Conservation (phyloP, 768 basidiomycete genomes). For the Phylloporus sp. region DNA sequence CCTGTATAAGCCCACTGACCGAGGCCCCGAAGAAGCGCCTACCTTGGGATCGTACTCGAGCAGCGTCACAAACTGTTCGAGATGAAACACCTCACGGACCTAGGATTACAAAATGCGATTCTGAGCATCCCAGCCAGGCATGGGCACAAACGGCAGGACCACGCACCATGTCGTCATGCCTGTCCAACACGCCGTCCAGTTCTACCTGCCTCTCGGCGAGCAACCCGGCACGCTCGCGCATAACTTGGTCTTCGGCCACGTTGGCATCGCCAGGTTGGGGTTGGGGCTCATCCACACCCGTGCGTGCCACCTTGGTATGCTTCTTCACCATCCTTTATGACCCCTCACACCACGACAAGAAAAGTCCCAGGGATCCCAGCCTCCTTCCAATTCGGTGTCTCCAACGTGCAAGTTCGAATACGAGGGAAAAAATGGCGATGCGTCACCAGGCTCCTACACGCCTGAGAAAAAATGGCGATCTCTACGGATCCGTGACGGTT, state of each 20-base stretch:
- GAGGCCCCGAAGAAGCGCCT: conserved; percentile 12
- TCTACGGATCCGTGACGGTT: conserved; percentile 63
- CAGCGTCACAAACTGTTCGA: conserved; percentile 75
- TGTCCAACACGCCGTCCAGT: conserved; percentile 53
- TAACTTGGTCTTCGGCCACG: conserved; percentile 23
- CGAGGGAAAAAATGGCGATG: conserved; percentile 1
- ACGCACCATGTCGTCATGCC: conserved; percentile 73
- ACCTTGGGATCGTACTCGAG: conserved; percentile 74
- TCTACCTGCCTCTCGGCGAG: conserved; percentile 56
- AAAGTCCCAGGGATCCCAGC: background rate
- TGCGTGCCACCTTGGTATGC: conserved; percentile 7
- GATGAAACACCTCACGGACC: conserved; percentile 86
- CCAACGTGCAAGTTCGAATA: background rate
- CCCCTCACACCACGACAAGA: conserved; percentile 4
- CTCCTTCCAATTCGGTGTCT: background rate
- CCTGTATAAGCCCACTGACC: conserved; percentile 2
- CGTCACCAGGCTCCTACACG: background rate
- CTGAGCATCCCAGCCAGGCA: background rate
- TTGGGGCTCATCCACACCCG: background rate
- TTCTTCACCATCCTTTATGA: conserved; percentile 21
- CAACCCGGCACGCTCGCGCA: conserved; percentile 39
- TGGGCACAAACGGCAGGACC: background rate
- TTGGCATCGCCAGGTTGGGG: background rate
- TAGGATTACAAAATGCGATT: conserved; percentile 24
- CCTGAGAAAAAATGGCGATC: conserved; percentile 40